Evolutionary conservation across 371 early-diverging fungal species (phyloP).

Genomic region (Mortierella sp.): DNA sequence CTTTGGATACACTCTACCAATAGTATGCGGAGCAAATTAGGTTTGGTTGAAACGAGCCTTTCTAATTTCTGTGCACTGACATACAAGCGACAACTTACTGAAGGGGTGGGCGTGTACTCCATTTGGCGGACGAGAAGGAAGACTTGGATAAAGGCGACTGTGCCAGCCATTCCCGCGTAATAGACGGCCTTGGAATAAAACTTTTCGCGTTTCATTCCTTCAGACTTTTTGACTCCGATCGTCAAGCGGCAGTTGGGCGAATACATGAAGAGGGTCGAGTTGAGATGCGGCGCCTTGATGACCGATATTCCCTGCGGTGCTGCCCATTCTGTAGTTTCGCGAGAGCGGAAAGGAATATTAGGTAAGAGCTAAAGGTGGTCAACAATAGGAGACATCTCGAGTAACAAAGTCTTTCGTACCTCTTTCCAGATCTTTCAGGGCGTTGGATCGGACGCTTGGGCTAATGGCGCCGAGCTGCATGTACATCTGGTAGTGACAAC

Average conservation of each 20-base stretch:
- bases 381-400: background rate
- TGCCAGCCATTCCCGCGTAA: conserved; percentile 71
- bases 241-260: conserved; percentile 71
- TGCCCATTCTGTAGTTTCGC: conserved; percentile 61
- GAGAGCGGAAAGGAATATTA: background rate
- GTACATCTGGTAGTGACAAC: conserved; percentile 73
- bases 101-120: conserved; percentile 82
- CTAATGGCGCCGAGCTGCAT: conserved; percentile 69
- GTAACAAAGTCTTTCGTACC: conserved; percentile 38
- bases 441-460: conserved; percentile 58
- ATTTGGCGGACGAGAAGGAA: conserved; percentile 78
- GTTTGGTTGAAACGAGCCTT: background rate
- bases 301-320: conserved; percentile 69
- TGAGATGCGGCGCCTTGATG: conserved; percentile 65
- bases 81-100: conserved; percentile 59
- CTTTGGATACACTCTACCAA: conserved; percentile 74
- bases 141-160: conserved; percentile 69
- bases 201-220: conserved; percentile 69
- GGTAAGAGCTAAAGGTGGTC: background rate
- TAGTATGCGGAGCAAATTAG: conserved; percentile 16
- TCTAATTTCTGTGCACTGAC: too few relatives aligned
- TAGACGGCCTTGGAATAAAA: conserved; percentile 69
- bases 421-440: conserved; percentile 70
- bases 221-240: conserved; percentile 58
- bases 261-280: conserved; percentile 67